A percentile compares a stretch with the other conserved stretches of the same genome.
Evolutionary conservation across 2,329 filamentous ascomycete species (phyloP).

Genomic region (Ploettnerulaceae sp.): DNA sequence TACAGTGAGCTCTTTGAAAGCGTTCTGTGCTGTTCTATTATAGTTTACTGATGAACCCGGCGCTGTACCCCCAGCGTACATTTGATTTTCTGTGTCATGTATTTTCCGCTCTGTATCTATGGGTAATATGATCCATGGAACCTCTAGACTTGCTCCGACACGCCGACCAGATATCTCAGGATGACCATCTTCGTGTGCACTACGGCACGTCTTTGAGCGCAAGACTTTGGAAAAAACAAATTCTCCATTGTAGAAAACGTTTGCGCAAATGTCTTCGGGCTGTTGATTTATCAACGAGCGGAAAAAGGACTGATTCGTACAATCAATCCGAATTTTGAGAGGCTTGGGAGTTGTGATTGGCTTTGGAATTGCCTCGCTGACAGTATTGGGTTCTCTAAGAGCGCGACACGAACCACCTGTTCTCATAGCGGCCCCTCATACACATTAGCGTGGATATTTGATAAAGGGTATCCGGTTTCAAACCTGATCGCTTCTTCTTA

Average conservation of each 20-base stretch:
- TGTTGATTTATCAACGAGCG: constrained; percentile 4
- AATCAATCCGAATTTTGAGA: constrained; percentile 13
- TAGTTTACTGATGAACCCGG: no score
- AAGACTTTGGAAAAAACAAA: constrained; percentile 10
- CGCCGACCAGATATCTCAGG: constrained; percentile 14
- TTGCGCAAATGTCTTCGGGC: constrained; percentile 11
- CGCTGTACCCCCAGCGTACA: no score
- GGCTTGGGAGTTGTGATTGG: constrained; percentile 8
- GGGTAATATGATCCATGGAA: constrained; percentile 13
- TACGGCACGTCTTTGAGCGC: constrained; percentile 8
- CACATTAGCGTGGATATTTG: no score
- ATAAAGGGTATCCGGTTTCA: no score
- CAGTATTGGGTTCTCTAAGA: no score
- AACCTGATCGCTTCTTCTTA: no score
- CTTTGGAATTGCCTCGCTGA: background rate
- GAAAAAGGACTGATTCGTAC: constrained; percentile 9
- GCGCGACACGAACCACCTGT: no score
- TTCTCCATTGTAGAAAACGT: constrained; percentile 18
- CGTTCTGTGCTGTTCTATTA: no score
- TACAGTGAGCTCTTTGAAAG: no score
- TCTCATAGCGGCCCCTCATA: no score
- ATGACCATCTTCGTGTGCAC: constrained; percentile 5
- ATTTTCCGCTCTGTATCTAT: background rate
- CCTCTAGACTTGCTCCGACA: constrained; percentile 8
- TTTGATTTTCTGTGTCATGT: background rate